Percentiles rank a stretch among this genome's conserved stretches.
phyloP scores from a whole-genome alignment of 192 early-diverging fungal species.

The Entomortierella beljakovae region DNA sequence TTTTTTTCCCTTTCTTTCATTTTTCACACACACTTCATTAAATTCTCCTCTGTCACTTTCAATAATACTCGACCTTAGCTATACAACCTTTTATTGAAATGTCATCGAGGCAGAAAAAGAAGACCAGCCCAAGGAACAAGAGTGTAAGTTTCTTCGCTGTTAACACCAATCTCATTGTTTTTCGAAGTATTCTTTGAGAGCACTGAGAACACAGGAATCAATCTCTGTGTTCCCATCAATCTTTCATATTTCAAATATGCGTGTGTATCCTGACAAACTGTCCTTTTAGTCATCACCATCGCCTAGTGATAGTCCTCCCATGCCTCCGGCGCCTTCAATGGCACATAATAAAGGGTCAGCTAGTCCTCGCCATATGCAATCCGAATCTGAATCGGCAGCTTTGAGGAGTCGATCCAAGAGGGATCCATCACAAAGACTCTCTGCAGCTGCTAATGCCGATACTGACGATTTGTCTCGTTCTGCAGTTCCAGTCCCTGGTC shows the following conservation, averaged over 20 bases:
- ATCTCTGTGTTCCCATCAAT: not conserved
- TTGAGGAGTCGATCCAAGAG: not conserved
- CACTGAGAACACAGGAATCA: constrained; percentile 17
- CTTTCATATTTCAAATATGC: no score
- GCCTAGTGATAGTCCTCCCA: constrained; percentile 17
- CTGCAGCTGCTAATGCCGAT: not conserved
- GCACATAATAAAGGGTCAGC: constrained; percentile 20
- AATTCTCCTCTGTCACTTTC: not conserved
- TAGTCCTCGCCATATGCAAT: constrained; percentile 22
- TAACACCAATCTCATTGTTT: no score
- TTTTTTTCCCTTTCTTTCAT: not conserved
- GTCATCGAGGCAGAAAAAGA: constrained; percentile 3
- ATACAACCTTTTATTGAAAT: not conserved
- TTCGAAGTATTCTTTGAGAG: not conserved
- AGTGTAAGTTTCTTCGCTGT: constrained; percentile 6
- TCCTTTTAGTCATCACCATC: constrained; percentile 25
- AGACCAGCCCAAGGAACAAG: constrained; percentile 7
- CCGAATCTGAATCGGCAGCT: not conserved
- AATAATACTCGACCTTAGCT: not conserved
- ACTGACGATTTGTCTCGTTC: not conserved
- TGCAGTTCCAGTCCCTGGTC: not conserved
- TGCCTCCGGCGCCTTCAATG: constrained; percentile 37
- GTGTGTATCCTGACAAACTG: not conserved
- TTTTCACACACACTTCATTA: not conserved
- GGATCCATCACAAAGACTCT: not conserved